These are phyloP conservation scores for Boletus barrowsii DNA, from an alignment of 768 basidiomycete genomes.

Conservation along the genomic window DNA sequence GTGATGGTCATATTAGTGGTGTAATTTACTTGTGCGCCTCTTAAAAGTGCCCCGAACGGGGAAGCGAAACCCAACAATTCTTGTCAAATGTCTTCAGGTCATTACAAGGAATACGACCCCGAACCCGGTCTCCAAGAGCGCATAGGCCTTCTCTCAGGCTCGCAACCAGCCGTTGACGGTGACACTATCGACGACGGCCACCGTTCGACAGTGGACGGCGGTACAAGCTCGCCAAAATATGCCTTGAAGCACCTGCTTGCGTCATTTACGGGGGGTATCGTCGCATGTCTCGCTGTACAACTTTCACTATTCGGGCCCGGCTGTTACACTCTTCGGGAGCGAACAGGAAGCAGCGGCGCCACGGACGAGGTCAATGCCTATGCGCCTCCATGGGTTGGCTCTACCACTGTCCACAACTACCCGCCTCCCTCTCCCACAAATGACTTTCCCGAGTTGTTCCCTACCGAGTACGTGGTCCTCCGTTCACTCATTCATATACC, in stretches of 20 bases:
- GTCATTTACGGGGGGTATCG: constrained; percentile 54
- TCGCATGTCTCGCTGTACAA: constrained; percentile 50
- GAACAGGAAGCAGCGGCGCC: not conserved
- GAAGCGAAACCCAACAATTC: too few relatives aligned
- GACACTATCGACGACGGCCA: not conserved
- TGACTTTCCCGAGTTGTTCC: constrained; percentile 67
- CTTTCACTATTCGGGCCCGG: constrained; percentile 34
- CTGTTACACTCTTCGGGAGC: constrained; percentile 30
- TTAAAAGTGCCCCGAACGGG: not conserved
- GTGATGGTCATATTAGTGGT: not conserved
- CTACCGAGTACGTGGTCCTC: constrained; percentile 41
- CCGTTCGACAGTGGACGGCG: constrained; percentile 10
- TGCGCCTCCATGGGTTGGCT: constrained; percentile 69
- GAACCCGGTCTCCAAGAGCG: constrained; percentile 42
- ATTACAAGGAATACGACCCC: constrained; percentile 32
- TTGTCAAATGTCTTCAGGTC: constrained; percentile 5
- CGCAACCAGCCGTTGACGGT: constrained; percentile 8
- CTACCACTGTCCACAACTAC: constrained; percentile 63
- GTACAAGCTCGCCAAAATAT: constrained; percentile 16
- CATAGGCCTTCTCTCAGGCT: constrained; percentile 36
- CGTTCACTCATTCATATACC: not conserved
- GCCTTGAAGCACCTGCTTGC: constrained; percentile 35
- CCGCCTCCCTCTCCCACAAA: constrained; percentile 78
- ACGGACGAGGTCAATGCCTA: constrained; percentile 32
- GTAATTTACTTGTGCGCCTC: too few relatives aligned